Percentiles rank a stretch among this genome's conserved stretches.
Conservation (phyloP, 306 rosid species). For the Rosa lucieae region DNA sequence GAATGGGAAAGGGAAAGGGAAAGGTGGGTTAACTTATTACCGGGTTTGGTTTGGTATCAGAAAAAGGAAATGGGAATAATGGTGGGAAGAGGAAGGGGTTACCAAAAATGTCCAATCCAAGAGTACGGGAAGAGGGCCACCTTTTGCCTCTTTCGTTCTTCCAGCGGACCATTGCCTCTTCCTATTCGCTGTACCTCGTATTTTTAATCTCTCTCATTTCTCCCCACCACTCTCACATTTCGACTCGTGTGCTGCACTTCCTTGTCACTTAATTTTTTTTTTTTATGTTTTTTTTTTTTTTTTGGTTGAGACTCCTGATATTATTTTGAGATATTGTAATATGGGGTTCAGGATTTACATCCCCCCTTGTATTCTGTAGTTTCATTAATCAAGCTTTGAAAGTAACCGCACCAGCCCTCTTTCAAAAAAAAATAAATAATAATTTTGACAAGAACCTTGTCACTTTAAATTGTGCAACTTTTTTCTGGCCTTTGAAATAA, state of each 20-base stretch:
- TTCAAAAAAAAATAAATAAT: too few relatives aligned
- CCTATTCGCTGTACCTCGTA: conserved; percentile 64
- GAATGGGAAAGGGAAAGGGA: background rate
- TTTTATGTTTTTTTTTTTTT: too few relatives aligned
- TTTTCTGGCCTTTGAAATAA: background rate
- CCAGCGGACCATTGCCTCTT: conserved; percentile 54
- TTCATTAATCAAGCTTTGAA: too few relatives aligned
- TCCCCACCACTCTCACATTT: conserved; percentile 31
- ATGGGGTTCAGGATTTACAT: too few relatives aligned
- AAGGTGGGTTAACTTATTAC: conserved; percentile 12
- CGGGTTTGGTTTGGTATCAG: conserved; percentile 36
- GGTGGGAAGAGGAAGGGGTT: conserved; percentile 59
- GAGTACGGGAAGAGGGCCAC: conserved; percentile 94
- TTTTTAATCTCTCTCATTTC: conserved; percentile 45
- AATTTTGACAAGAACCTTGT: too few relatives aligned
- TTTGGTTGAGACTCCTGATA: too few relatives aligned
- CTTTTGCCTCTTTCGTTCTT: conserved; percentile 67
- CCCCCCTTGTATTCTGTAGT: too few relatives aligned
- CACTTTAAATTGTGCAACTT: background rate
- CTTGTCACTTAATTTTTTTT: background rate
- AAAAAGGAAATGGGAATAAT: conserved; percentile 60
- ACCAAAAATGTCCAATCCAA: conserved; percentile 90
- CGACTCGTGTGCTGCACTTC: conserved; percentile 14
- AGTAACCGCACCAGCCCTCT: too few relatives aligned
- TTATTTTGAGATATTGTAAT: too few relatives aligned